Evolutionary conservation across 441 rosid species (phyloP).

Genomic region (Rhodomyrtus psidioides): DNA sequence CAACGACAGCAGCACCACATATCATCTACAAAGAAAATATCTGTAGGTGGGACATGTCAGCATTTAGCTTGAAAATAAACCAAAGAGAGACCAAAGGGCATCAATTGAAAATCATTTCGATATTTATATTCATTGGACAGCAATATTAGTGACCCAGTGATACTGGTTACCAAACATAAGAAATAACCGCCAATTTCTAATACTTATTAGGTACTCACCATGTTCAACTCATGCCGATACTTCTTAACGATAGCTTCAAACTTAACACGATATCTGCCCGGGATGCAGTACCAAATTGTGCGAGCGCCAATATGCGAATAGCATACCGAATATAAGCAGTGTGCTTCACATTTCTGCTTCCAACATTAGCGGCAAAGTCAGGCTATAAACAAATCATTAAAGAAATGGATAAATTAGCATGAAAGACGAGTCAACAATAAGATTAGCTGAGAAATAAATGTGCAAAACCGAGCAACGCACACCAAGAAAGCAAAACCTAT

Average conservation of each 20-base stretch:
- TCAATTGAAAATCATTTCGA: not conserved
- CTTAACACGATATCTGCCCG: slow-evolving; percentile 28
- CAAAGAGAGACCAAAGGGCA: not conserved
- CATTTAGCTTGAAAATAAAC: not conserved
- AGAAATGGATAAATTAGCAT: not conserved
- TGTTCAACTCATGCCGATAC: slow-evolving; percentile 15
- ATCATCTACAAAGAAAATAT: not conserved
- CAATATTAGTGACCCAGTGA: not conserved
- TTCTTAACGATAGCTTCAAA: slow-evolving; percentile 32
- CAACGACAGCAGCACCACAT: not conserved
- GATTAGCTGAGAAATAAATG: not conserved
- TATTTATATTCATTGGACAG: not conserved
- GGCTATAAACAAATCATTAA: not conserved
- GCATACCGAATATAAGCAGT: slow-evolving; percentile 44
- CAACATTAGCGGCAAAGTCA: not conserved
- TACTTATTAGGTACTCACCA: not conserved
- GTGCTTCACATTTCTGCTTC: slow-evolving; percentile 57
- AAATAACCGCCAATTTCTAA: not conserved
- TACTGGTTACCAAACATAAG: not conserved
- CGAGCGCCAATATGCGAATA: slow-evolving; percentile 64
- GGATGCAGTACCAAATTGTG: slow-evolving; percentile 53
- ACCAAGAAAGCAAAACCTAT: not conserved
- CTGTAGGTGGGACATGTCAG: not conserved
- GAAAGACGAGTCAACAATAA: not conserved
- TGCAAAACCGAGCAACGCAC: not conserved